Evolutionary conservation across 176 grass and related monocot genomes (phyloP), one percentile per base, ranked within the genome.

Genomic region (Oryza meridionalis): DNA sequence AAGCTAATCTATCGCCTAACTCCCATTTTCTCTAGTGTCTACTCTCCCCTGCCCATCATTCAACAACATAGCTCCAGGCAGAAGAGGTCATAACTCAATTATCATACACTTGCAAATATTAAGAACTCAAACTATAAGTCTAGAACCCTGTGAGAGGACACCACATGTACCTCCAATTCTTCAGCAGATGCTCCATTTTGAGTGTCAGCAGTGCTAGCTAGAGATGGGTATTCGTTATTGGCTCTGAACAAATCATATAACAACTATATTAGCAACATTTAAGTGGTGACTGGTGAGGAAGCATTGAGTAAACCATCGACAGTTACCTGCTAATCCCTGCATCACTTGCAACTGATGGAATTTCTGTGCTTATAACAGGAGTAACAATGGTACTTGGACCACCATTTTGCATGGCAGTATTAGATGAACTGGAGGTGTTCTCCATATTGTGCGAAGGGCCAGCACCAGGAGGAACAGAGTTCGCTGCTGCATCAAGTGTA

Each of bases 131-230:
- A 79, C 8, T 68, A 58, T 31, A 88, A 74, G 73, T 67, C 8
- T 68, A 58, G 42, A 88, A 77, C 37, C 27, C 22, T 37, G 17
- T 11, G 8, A 45, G 47, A 82, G 73, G 21, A 21, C 63, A 81
- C 67, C 35, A 35, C 42, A 78, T 24, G 24, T 92, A 99, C 96
- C 93, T 96, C 96, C 64, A 90, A 65, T 78, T 99, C 91, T 88
- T 92, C 89, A 80, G 91, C 76, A 72, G 88, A 92, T 79, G 89
- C 83, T 79, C 74, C 92, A 88, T 91, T 87, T 86, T 74, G 65
- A 31, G 76, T 78, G 64, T 84, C 84, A 70, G 44, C 38, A 49
- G 14, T 40, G 65, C 46, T 86, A 65, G 47, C 24, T 35, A 86
- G 43, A 53, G 84, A 85, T 53, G 79, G 77, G 53, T 72, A 87